Base-by-base conservation (phyloP, 805 yeast species). In the Aciculoconidium aculeatum region DNA sequence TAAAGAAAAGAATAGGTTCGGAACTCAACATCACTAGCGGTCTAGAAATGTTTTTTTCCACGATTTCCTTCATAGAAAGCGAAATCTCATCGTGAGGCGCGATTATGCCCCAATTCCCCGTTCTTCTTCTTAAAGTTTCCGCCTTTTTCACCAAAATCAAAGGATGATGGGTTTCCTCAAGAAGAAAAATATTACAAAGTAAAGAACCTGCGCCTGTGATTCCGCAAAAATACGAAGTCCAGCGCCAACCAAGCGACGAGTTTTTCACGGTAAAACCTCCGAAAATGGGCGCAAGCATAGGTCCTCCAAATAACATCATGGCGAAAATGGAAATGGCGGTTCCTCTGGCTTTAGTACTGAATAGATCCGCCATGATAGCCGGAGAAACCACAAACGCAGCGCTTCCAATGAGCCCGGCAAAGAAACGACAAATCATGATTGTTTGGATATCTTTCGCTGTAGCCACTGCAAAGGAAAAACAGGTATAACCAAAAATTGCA, bases 331-430 rank as follows among this genome's bases (percentile, higher is more conserved):
- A 64, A 43, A 85, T 65, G 11, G 95, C 94, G 28, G 67, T 70
- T 43, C 96, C 96, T 58, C 96, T 73, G 14, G 65, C 49, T 20
- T 52, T 52, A 34, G 76, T 75, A 40, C 71, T 72, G 49, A 76
- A 85, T 67, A 85, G 67, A 54, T 87, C 96, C 6, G 94, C 82
- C 63, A 85, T 79, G 0, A 80, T 71, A 27, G 95, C 95, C 15
- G 95, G 94, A 7, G 78, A 87, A 22, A 84, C 85, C 15, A 83
- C 90, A 46, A 87, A 55, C 1, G 94, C 86, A 22, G 92, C 86
- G 12, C 94, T 85, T 40, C 94, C 95, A 34, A 80, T 56, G 45
- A 77, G 70, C 32, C 95, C 94, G 15, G 80, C 77, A 51, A 86
- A 78, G 48, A 83, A 85, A 40, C 95, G 70, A 55, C 84, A 74